Conservation (phyloP, 78 protist genomes). For the Cavenderia fasciculata region DNA sequence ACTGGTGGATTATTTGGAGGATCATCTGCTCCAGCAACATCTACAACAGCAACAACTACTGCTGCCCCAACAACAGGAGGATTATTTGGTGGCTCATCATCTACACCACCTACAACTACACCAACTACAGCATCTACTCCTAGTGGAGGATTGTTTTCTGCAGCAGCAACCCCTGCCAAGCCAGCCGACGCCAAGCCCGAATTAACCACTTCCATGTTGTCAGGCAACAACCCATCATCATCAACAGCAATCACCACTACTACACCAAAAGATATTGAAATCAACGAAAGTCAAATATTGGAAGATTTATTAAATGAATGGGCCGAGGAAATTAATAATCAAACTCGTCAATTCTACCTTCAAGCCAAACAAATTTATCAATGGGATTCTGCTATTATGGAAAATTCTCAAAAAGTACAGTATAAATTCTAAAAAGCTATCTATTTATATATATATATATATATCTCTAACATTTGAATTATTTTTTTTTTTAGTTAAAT, state of each 20-base stretch:
- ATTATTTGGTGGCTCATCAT: conserved; percentile 6
- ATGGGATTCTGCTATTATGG: conserved; percentile 70
- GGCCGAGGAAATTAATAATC: conserved; percentile 60
- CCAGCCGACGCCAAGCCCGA: not conserved
- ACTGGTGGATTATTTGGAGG: not conserved
- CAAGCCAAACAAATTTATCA: conserved; percentile 57
- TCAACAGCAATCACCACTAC: not conserved
- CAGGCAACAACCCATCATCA: not conserved
- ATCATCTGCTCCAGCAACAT: conserved; percentile 5
- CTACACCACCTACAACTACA: conserved; percentile 14
- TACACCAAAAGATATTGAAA: conserved; percentile 21
- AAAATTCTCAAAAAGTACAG: conserved; percentile 63
- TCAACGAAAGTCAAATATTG: conserved; percentile 53
- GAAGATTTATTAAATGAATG: conserved; percentile 54
- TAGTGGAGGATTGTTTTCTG: too few species aligned
- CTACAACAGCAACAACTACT: conserved; percentile 17
- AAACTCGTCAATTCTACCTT: conserved; percentile 54
- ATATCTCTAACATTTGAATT: too few species aligned
- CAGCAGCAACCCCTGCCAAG: not conserved
- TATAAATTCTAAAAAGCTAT: too few species aligned
- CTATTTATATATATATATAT: too few species aligned
- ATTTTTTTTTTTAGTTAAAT: conserved; percentile 24
- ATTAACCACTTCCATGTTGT: not conserved
- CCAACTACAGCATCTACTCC: not conserved
- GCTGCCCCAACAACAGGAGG: not conserved